Conservation (phyloP, 805 yeast species). For the Ogataea ramenticola region DNA sequence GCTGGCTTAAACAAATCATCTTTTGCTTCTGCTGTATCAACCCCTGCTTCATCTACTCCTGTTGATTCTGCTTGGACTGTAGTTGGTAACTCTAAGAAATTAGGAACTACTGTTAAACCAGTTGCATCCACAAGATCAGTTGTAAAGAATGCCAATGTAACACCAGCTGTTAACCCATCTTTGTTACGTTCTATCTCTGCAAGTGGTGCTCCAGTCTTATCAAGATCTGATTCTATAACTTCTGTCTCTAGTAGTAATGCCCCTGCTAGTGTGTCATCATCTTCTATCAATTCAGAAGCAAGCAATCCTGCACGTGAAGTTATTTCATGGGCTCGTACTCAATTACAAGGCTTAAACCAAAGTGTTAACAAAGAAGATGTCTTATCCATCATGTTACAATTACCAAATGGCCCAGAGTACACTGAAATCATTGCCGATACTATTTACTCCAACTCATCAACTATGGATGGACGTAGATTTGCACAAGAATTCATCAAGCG, state of each 20-base stretch:
- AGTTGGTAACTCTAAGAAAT: slow-evolving; percentile 28
- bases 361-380: slow-evolving; percentile 76
- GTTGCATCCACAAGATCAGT: slow-evolving; percentile 3
- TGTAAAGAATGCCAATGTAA: slow-evolving; percentile 2
- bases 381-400: slow-evolving; percentile 67
- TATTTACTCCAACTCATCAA: slow-evolving; percentile 77
- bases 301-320: slow-evolving; percentile 52
- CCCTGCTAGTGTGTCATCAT: slow-evolving; percentile 29
- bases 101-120: slow-evolving; percentile 19
- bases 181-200: slow-evolving; percentile 30
- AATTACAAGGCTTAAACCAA: slow-evolving; percentile 59
- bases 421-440: slow-evolving; percentile 87
- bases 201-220: slow-evolving; percentile 2
- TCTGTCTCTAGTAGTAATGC: slow-evolving; percentile 5
- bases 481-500: slow-evolving; percentile 84
- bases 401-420: slow-evolving; percentile 72
- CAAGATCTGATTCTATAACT: background rate
- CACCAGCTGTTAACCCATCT: slow-evolving; percentile 24
- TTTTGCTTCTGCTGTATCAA: slow-evolving; percentile 15
- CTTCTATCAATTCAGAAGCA: slow-evolving; percentile 11
- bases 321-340: slow-evolving; percentile 63
- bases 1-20: slow-evolving; percentile 11
- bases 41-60: slow-evolving; percentile 8
- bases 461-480: slow-evolving; percentile 92
- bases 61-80: slow-evolving; percentile 29